phyloP scores from a whole-genome alignment of 2,329 filamentous ascomycete species.

The Penicillium sp. region DNA sequence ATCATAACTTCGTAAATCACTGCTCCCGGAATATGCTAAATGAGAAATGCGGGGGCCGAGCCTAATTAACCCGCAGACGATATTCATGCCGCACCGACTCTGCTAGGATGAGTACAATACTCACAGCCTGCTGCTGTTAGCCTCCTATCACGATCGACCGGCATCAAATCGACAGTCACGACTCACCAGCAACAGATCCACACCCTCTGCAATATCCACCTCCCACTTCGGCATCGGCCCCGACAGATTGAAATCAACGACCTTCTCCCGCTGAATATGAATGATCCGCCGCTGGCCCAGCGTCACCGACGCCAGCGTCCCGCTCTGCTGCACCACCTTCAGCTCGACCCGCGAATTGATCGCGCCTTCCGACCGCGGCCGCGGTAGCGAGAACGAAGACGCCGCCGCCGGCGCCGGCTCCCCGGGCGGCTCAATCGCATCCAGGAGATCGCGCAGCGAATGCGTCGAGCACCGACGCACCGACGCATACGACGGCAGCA shows the following conservation, averaged over 20 bases:
- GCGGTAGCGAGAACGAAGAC: slow-evolving; percentile 5
- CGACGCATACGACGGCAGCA: slow-evolving; percentile 19
- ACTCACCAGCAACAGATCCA: slow-evolving; percentile 26
- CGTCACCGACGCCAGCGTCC: slow-evolving; percentile 14
- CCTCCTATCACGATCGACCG: background rate
- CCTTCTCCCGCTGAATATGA: slow-evolving; percentile 14
- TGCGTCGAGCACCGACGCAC: slow-evolving; percentile 15
- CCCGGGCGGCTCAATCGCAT: slow-evolving; percentile 21
- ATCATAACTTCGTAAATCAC: background rate
- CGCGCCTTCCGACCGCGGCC: slow-evolving; percentile 11
- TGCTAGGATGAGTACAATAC: slow-evolving; percentile 22
- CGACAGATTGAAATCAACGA: slow-evolving; percentile 12
- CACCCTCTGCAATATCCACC: slow-evolving; percentile 22
- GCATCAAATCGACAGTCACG: background rate
- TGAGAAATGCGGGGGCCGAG: too few relatives aligned
- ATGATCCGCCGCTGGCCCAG: slow-evolving; percentile 22
- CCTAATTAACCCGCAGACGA: slow-evolving; percentile 9
- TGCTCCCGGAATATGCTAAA: too few relatives aligned
- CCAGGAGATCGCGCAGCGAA: slow-evolving; percentile 20
- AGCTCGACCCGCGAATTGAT: slow-evolving; percentile 14
- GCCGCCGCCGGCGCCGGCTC: slow-evolving; percentile 20
- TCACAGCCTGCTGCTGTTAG: slow-evolving; percentile 13
- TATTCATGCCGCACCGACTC: slow-evolving; percentile 17
- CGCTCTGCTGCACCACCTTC: slow-evolving; percentile 14
- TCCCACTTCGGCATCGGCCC: slow-evolving; percentile 20